Percentiles rank a stretch among this genome's conserved stretches.
Evolutionary conservation across 495 filamentous ascomycete species (phyloP).

Genomic region (Penicillium crystallinum): DNA sequence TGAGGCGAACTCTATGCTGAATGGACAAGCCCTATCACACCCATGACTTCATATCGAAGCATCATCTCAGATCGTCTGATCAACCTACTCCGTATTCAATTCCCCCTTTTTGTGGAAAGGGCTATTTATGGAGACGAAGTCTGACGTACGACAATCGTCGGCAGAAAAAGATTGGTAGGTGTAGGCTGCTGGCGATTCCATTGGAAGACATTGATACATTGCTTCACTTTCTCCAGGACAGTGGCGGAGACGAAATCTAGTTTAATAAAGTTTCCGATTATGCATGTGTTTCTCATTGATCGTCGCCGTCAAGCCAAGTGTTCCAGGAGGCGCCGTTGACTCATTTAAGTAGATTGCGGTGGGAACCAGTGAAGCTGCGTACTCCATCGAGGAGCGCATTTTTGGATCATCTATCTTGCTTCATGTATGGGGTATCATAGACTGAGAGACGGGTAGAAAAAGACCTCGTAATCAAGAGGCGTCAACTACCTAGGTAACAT

Average conservation of each 20-base stretch:
- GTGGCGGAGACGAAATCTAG: neutral
- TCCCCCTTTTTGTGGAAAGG: neutral
- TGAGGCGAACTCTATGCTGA: neutral
- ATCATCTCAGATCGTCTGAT: slow-evolving; percentile 3
- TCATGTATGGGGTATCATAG: no score
- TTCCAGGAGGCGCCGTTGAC: slow-evolving; percentile 4
- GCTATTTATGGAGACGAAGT: neutral
- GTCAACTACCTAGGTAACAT: no score
- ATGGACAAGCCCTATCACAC: neutral
- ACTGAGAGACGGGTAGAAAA: no score
- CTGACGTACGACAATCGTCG: neutral
- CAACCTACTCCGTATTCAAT: neutral
- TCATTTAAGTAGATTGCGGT: neutral
- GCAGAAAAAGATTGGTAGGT: no score
- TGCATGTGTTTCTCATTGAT: slow-evolving; percentile 2
- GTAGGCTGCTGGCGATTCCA: no score
- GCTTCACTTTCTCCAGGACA: neutral
- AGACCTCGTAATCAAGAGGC: no score
- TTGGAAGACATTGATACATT: neutral
- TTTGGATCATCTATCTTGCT: no score
- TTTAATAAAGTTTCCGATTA: slow-evolving; percentile 5
- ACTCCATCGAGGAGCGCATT: no score
- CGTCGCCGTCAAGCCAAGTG: slow-evolving; percentile 6
- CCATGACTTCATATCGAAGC: neutral
- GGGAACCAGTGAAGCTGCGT: no score